A percentile compares a stretch with the other conserved stretches of the same genome.
phyloP scores from a whole-genome alignment of 2,329 filamentous ascomycete genomes.

The Apiospora rasikravindrae region DNA sequence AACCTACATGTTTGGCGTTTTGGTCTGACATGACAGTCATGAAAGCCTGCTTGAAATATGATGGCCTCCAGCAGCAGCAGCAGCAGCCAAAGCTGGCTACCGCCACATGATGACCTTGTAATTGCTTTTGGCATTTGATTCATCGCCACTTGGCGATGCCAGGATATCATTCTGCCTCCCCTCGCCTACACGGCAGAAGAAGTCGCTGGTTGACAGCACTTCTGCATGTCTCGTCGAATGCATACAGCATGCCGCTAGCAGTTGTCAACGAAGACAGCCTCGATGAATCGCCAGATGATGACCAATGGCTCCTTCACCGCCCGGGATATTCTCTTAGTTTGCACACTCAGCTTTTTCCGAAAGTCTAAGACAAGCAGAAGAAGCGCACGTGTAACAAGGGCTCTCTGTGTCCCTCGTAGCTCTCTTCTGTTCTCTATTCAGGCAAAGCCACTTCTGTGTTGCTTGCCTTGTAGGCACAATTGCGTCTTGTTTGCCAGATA shows the following conservation, averaged over 20 bases:
- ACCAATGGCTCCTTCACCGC: background rate
- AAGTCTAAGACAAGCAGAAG: background rate
- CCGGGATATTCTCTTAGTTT: background rate
- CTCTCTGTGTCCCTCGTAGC: background rate
- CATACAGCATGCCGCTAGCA: background rate
- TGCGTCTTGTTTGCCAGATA: background rate
- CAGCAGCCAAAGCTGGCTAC: background rate
- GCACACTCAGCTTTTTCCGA: background rate
- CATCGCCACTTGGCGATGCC: background rate
- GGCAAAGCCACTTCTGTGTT: background rate
- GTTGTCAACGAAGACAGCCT: background rate
- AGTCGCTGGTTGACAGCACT: background rate
- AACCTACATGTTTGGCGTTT: background rate
- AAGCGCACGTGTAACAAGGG: background rate
- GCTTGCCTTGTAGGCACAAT: background rate
- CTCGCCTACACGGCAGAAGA: background rate
- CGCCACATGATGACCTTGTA: background rate
- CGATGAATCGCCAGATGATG: background rate
- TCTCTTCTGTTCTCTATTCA: background rate
- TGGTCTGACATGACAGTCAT: background rate
- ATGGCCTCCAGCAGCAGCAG: background rate
- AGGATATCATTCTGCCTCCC: background rate
- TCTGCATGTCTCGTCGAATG: background rate
- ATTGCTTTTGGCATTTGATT: background rate
- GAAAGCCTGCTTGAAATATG: background rate